These are phyloP conservation scores for Hypericum androsaemum DNA, from an alignment of 345 rosid species.

Conservation along the genomic window DNA sequence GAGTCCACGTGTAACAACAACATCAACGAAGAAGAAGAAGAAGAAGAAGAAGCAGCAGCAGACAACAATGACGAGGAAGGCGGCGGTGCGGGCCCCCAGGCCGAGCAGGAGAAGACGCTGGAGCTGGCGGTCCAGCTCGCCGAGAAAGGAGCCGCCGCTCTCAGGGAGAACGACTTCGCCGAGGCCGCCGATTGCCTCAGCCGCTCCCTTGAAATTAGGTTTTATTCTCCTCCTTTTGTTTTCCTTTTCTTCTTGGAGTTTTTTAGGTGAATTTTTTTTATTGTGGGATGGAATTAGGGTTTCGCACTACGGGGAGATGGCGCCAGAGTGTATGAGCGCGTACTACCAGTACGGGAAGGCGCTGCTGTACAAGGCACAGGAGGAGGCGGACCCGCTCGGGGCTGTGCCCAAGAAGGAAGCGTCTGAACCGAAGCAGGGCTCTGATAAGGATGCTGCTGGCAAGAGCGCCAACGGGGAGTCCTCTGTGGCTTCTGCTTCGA, in stretches of 20 bases:
- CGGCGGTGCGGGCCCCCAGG: slow-evolving; percentile 15
- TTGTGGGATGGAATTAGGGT: slow-evolving; percentile 31
- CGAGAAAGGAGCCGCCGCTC: slow-evolving; percentile 48
- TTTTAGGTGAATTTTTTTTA: not conserved
- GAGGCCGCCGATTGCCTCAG: slow-evolving; percentile 92
- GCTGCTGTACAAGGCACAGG: slow-evolving; percentile 74
- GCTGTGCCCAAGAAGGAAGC: slow-evolving; percentile 57
- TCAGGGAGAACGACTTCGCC: slow-evolving; percentile 47
- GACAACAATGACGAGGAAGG: too few relatives aligned
- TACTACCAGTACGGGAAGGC: slow-evolving; percentile 81
- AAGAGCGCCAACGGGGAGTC: slow-evolving; percentile 42
- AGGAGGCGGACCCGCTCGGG: slow-evolving; percentile 84
- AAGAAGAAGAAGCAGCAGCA: too few relatives aligned
- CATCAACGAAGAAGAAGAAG: slow-evolving; percentile 28
- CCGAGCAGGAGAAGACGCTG: slow-evolving; percentile 39
- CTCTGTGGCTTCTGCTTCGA: slow-evolving; percentile 38
- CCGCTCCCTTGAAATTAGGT: slow-evolving; percentile 94
- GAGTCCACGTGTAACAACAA: slow-evolving; percentile 55
- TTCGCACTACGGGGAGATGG: slow-evolving; percentile 64
- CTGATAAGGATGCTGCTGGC: slow-evolving; percentile 35
- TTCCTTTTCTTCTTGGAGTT: not conserved
- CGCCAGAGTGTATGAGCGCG: slow-evolving; percentile 50
- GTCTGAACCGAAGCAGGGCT: slow-evolving; percentile 23
- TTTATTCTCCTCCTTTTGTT: slow-evolving; percentile 5
- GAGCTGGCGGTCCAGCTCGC: slow-evolving; percentile 56